Evolutionary conservation across 768 basidiomycete genomes (phyloP).

Genomic region (Boletus rex-veris): DNA sequence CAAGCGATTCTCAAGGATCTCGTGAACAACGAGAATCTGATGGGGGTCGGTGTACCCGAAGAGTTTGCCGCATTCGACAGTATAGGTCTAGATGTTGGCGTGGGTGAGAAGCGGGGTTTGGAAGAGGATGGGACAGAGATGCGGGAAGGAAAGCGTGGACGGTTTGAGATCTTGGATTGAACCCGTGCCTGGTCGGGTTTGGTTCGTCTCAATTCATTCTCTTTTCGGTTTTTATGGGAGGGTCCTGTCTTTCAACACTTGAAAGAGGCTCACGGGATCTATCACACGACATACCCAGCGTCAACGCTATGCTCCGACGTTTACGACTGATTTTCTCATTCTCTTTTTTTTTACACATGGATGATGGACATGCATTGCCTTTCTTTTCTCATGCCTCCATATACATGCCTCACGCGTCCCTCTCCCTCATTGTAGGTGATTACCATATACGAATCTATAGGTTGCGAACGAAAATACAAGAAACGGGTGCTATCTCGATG

Average conservation of each 20-base stretch:
- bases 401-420: neutral
- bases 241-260: neutral
- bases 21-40: conserved; percentile 59
- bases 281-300: neutral
- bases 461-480: too few relatives aligned
- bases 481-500: too few relatives aligned
- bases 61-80: conserved; percentile 20
- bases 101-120: conserved; percentile 36
- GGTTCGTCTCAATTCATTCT: neutral
- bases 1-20: conserved; percentile 71
- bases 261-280: neutral
- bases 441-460: conserved; percentile 24
- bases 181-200: neutral
- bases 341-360: too few relatives aligned
- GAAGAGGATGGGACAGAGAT: conserved; percentile 37
- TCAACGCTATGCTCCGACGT: neutral
- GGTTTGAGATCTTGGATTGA: conserved; percentile 62
- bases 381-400: neutral
- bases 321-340: too few relatives aligned
- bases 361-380: neutral
- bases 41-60: conserved; percentile 37
- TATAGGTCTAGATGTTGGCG: conserved; percentile 12
- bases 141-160: conserved; percentile 51
- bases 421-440: neutral
- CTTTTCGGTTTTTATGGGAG: neutral